Evolutionary conservation across 2,329 filamentous ascomycete genomes (phyloP).

Genomic region (Bimuria novae-zelandiae): DNA sequence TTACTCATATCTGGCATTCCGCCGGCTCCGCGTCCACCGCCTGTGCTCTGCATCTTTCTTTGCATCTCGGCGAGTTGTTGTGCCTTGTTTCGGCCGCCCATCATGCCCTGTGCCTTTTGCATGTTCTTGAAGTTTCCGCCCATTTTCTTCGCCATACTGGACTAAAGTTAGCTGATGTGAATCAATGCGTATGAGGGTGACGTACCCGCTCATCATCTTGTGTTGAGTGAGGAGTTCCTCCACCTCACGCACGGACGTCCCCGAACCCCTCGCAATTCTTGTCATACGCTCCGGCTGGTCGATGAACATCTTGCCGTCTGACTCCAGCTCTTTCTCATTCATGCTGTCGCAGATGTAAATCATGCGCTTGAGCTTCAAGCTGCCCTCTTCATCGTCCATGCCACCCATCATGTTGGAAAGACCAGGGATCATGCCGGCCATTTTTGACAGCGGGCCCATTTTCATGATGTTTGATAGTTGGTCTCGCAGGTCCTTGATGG

Average conservation of each 20-base stretch:
- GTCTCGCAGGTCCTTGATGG: slow-evolving; percentile 89
- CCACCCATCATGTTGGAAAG: slow-evolving; percentile 92
- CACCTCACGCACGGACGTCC: slow-evolving; percentile 88
- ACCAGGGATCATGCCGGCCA: slow-evolving; percentile 98
- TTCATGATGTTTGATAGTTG: slow-evolving; percentile 99
- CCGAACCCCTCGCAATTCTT: slow-evolving; percentile 84
- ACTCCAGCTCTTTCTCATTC: slow-evolving; percentile 94
- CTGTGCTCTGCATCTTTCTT: slow-evolving; percentile 91
- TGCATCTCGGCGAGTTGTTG: slow-evolving; percentile 98
- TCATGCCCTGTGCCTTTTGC: slow-evolving; percentile 87
- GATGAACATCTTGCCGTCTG: slow-evolving; percentile 90
- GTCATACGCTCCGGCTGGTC: slow-evolving; percentile 94
- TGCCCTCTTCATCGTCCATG: slow-evolving; percentile 97
- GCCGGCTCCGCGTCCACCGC: slow-evolving; percentile 70
- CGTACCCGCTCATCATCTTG: slow-evolving; percentile 75
- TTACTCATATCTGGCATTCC: slow-evolving; percentile 73
- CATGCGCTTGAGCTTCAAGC: slow-evolving; percentile 92
- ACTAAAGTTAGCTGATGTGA: slow-evolving; percentile 35
- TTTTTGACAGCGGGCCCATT: slow-evolving; percentile 96
- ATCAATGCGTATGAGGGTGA: neutral
- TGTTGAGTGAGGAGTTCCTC: slow-evolving; percentile 98
- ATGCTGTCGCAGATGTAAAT: slow-evolving; percentile 99
- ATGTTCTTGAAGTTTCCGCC: slow-evolving; percentile 98
- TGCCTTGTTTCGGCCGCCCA: slow-evolving; percentile 88
- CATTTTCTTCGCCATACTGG: slow-evolving; percentile 98